Evolutionary conservation across 768 basidiomycete genomes (phyloP).

Genomic region (Amanita polypyramis): DNA sequence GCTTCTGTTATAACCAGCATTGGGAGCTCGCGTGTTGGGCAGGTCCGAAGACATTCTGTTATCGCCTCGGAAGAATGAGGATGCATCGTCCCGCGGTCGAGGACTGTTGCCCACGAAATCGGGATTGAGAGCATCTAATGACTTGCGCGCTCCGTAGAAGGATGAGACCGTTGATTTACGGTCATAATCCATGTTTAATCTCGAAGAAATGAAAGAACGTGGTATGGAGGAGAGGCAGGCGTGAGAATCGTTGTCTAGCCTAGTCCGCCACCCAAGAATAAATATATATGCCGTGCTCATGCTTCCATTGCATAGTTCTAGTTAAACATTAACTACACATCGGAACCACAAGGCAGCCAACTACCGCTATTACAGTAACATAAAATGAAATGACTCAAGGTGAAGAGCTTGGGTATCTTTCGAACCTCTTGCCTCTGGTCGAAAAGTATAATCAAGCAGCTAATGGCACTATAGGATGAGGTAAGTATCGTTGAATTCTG

Average conservation of each 20-base stretch:
- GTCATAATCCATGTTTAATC: constrained; percentile 55
- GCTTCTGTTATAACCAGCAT: constrained; percentile 63
- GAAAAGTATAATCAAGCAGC: not conserved
- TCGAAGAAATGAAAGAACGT: not conserved
- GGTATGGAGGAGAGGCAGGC: too few relatives aligned
- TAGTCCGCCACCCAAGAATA: too few relatives aligned
- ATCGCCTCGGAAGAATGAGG: constrained; percentile 56
- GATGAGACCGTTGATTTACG: constrained; percentile 73
- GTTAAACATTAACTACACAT: not conserved
- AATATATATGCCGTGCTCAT: too few relatives aligned
- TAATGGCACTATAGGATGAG: not conserved
- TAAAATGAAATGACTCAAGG: not conserved
- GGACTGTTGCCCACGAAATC: constrained; percentile 31
- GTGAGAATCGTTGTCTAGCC: too few relatives aligned
- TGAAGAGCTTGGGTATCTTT: not conserved
- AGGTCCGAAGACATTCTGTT: constrained; percentile 36
- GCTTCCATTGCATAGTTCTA: not conserved
- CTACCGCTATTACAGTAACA: not conserved
- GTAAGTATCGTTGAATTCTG: not conserved
- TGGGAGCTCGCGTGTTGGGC: constrained; percentile 15
- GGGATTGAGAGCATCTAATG: constrained; percentile 51
- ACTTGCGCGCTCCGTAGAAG: constrained; percentile 60
- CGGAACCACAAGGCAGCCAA: not conserved
- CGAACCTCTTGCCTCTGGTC: not conserved
- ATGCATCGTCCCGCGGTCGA: constrained; percentile 51